Percentiles rank a stretch among this genome's conserved stretches.
phyloP scores from a whole-genome alignment of 805 yeast genomes.

The Metschnikowia aberdeeniae region DNA sequence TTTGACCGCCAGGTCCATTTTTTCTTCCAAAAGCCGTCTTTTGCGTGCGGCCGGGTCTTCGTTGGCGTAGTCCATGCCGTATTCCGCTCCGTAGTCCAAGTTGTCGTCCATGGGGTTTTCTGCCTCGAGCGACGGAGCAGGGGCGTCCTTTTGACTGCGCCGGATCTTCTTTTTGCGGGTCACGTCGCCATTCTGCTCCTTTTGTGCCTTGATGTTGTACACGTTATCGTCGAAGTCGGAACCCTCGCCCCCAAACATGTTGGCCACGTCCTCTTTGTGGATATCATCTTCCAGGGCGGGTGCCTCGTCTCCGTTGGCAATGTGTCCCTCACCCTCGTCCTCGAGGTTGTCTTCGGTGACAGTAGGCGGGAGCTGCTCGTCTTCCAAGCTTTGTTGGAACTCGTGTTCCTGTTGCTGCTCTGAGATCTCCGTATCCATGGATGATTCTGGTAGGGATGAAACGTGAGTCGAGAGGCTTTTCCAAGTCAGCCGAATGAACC shows the following conservation, averaged over 20 bases:
- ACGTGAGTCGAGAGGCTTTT: too few species aligned
- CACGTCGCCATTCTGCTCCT: constrained; percentile 11
- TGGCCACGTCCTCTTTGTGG: background rate
- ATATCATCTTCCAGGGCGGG: constrained; percentile 5
- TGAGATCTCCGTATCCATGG: constrained; percentile 1
- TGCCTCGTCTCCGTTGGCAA: constrained; percentile 8
- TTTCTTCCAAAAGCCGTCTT: constrained; percentile 76
- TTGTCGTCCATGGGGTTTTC: constrained; percentile 5
- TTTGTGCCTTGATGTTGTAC: constrained; percentile 16
- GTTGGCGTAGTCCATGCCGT: constrained; percentile 18
- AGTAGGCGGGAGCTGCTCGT: constrained; percentile 14
- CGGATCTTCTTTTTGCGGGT: constrained; percentile 20
- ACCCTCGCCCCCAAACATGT: background rate
- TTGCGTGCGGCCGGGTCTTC: constrained; percentile 42
- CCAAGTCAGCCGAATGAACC: too few species aligned
- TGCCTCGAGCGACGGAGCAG: constrained; percentile 7
- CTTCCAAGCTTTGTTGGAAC: constrained; percentile 13
- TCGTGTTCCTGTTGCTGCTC: constrained; percentile 13
- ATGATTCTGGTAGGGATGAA: too few species aligned
- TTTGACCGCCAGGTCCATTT: constrained; percentile 73
- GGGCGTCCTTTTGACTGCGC: constrained; percentile 10
- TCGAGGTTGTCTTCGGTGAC: constrained; percentile 13
- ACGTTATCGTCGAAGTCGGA: constrained; percentile 14
- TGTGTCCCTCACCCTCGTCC: constrained; percentile 11
- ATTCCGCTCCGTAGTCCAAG: constrained; percentile 6